A percentile compares a stretch with the other conserved stretches of the same genome.
Evolutionary conservation across 306 rosid species (phyloP).

Genomic region (Dalbergia cultrata): DNA sequence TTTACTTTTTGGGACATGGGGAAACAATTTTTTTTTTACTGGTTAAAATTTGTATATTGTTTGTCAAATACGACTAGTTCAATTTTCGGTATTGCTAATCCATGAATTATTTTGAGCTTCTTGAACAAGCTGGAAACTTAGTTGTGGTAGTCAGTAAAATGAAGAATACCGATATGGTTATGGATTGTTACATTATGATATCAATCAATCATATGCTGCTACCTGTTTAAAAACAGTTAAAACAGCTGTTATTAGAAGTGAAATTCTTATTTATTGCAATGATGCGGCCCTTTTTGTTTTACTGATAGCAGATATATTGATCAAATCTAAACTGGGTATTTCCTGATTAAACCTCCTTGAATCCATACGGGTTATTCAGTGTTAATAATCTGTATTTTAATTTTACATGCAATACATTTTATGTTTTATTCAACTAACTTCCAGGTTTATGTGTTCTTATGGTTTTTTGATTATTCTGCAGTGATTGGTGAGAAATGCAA

Average conservation of each 20-base stretch:
- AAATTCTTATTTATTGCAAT: background rate
- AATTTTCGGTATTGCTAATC: background rate
- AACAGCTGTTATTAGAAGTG: constrained; percentile 2
- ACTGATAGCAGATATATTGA: constrained; percentile 1
- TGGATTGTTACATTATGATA: background rate
- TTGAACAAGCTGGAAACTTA: constrained; percentile 6
- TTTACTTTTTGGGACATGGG: background rate
- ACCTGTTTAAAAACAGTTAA: background rate
- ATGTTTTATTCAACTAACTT: constrained; percentile 13
- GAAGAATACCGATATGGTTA: background rate
- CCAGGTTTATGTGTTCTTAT: background rate
- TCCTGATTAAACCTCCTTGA: background rate
- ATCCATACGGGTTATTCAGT: background rate
- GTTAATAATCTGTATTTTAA: background rate
- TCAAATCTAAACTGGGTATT: background rate
- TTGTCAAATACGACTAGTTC: background rate
- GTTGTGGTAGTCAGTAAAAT: constrained; percentile 3
- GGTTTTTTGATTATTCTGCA: constrained; percentile 11
- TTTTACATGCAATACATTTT: background rate
- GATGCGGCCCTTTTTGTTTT: background rate
- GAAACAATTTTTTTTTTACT: background rate
- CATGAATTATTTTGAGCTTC: background rate
- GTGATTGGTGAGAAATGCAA: constrained; percentile 56
- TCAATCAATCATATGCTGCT: background rate
- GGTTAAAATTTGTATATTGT: background rate